phyloP scores from a whole-genome alignment of 106 monocot species.

The Dendrobium chrysotoxum region DNA sequence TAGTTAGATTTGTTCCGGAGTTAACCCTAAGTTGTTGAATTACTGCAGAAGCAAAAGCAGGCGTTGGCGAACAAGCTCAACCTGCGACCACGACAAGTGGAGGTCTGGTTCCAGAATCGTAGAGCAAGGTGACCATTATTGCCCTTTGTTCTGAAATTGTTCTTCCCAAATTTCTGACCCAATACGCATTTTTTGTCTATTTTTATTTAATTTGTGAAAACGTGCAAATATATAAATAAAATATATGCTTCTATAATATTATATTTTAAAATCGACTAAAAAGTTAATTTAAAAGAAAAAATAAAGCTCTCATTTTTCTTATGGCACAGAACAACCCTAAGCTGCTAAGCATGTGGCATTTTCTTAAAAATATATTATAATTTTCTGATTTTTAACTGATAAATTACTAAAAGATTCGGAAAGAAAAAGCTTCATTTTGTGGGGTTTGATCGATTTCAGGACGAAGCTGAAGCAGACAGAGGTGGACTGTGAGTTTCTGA shows the following conservation, averaged over 20 bases:
- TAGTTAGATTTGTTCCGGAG: background rate
- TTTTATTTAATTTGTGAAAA: background rate
- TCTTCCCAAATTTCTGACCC: background rate
- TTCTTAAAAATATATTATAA: too few relatives aligned
- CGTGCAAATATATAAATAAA: too few relatives aligned
- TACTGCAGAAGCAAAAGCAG: constrained; percentile 66
- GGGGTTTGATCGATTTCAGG: constrained; percentile 24
- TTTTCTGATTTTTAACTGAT: too few relatives aligned
- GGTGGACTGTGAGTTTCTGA: constrained; percentile 87
- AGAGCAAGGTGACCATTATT: constrained; percentile 47
- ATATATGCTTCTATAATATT: background rate
- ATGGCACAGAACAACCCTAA: too few relatives aligned
- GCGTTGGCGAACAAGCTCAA: constrained; percentile 64
- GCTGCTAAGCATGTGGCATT: too few relatives aligned
- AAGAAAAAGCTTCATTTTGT: background rate
- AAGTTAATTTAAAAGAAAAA: too few relatives aligned
- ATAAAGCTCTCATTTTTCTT: too few relatives aligned
- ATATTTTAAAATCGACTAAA: background rate
- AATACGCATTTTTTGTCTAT: background rate
- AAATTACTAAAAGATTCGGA: background rate
- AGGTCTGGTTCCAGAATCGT: constrained; percentile 90
- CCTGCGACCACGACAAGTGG: constrained; percentile 70
- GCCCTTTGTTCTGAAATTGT: background rate
- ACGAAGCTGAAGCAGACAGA: constrained; percentile 98
- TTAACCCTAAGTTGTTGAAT: background rate